A percentile compares a stretch with the other conserved stretches of the same genome.
Conservation (phyloP, 345 rosid genomes). For the Populus simonii region DNA sequence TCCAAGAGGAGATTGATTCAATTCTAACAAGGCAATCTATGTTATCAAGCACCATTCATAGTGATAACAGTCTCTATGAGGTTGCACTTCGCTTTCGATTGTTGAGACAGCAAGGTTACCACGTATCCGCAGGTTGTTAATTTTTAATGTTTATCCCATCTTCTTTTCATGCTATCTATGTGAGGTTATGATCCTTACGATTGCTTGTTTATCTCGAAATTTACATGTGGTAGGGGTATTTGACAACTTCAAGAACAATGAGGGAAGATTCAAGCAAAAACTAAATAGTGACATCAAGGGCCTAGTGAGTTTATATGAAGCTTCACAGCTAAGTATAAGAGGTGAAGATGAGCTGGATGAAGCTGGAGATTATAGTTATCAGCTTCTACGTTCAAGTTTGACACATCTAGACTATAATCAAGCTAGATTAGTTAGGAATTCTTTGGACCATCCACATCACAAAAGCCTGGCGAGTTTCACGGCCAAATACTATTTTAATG, state of each 20-base stretch:
- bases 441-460: too few relatives aligned
- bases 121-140: constrained; percentile 20
- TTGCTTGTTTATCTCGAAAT: too few relatives aligned
- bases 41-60: neutral
- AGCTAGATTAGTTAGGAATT: too few relatives aligned
- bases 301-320: constrained; percentile 40
- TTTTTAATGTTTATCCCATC: neutral
- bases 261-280: constrained; percentile 20
- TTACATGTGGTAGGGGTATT: constrained; percentile 27
- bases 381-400: too few relatives aligned
- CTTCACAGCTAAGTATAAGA: neutral
- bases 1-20: constrained; percentile 34
- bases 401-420: too few relatives aligned
- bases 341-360: neutral
- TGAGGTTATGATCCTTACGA: neutral
- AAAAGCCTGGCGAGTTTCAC: too few relatives aligned
- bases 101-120: constrained; percentile 21
- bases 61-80: constrained; percentile 23
- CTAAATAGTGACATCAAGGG: constrained; percentile 27
- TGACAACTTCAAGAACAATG: constrained; percentile 22
- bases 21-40: constrained; percentile 25
- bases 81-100: constrained; percentile 22
- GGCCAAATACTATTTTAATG: too few relatives aligned
- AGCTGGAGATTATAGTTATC: too few relatives aligned
- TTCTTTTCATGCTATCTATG: too few relatives aligned